Evolutionary conservation across 2,329 filamentous ascomycete species (phyloP), one percentile per base, ranked within the genome.

Genomic region (Diaporthe helianthi): DNA sequence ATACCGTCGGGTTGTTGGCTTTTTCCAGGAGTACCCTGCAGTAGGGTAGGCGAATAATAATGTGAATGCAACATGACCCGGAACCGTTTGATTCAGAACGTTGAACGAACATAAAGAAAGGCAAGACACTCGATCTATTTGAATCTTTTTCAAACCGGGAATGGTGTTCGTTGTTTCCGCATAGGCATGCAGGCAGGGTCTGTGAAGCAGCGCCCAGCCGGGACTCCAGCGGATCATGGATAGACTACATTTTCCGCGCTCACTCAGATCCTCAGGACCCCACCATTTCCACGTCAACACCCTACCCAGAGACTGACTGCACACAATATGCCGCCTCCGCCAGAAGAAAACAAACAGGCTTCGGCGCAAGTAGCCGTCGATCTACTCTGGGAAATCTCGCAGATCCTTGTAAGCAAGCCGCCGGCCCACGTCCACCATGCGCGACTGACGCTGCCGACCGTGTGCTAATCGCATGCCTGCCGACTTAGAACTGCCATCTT

Each of bases 321-420:
- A 41, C 38, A 79, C 38, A 79, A 72, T 9, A 81, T 80, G 78
- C 78, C 80, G 73, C 78, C 78, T 15, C 78, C 81, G 75, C 46
- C 76, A 64, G 80, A 80, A 66, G 81, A 77, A 67, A 87, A 89
- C 71, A 93, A 93, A 80, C 90, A 92, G 79, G 87, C 88, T 74
- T 92, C 92, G 31, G 93, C 93, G 22, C 90, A 93, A 74, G 91
- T 95, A 76, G 92, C 92, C 64, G 92, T 96, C 72, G 92, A 94
- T 78, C 93, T 95, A 58, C 86, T 94, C 36, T 89, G 93, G 74
- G 93, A 96, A 78, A 95, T 96, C 73, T 92, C 95, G 63, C 96
- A 93, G 51, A 91, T 99, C 66, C 86, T 99, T 73, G 95, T 98
- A 83, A 74, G 88, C 82, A 46, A 49, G 15, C 52, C 36, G 19